Conservation (phyloP, 345 rosid genomes). For the Corchorus capsularis region DNA sequence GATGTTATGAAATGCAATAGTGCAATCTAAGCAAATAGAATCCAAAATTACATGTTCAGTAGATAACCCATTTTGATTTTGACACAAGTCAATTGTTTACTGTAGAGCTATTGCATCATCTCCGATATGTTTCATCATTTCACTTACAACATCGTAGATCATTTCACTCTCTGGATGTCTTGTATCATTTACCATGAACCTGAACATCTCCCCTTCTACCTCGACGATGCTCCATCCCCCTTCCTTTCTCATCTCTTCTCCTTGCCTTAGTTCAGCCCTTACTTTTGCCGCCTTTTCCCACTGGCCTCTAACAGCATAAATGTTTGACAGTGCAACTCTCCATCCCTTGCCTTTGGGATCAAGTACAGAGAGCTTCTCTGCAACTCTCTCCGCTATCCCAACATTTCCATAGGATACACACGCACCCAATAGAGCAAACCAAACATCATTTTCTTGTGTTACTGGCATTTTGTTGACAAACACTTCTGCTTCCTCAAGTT, state of each 20-base stretch:
- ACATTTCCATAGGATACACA: conserved; percentile 20
- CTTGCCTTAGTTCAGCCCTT: conserved; percentile 24
- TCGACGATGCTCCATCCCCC: conserved; percentile 42
- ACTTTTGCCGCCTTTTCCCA: conserved; percentile 36
- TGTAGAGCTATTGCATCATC: neutral
- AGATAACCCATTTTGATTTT: neutral
- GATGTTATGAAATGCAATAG: neutral
- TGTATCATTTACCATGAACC: conserved; percentile 39
- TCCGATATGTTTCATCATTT: conserved; percentile 27
- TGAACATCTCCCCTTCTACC: conserved; percentile 22
- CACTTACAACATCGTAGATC: conserved; percentile 21
- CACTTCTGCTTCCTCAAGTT: conserved; percentile 50
- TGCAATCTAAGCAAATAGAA: neutral
- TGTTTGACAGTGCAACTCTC: conserved; percentile 38
- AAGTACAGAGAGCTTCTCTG: conserved; percentile 18
- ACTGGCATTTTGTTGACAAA: conserved; percentile 30
- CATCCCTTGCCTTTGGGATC: conserved; percentile 31
- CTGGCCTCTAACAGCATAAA: conserved; percentile 32
- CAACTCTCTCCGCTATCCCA: conserved; percentile 27
- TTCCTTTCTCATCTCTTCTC: conserved; percentile 26
- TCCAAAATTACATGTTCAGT: neutral
- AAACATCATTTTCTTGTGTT: conserved; percentile 18
- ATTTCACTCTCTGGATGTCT: conserved; percentile 26
- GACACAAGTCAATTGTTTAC: neutral
- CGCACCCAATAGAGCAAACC: conserved; percentile 39